These are phyloP conservation scores for Phytophthora sp. DNA, from an alignment of 352 stramenopile genomes.

Conservation along the genomic window DNA sequence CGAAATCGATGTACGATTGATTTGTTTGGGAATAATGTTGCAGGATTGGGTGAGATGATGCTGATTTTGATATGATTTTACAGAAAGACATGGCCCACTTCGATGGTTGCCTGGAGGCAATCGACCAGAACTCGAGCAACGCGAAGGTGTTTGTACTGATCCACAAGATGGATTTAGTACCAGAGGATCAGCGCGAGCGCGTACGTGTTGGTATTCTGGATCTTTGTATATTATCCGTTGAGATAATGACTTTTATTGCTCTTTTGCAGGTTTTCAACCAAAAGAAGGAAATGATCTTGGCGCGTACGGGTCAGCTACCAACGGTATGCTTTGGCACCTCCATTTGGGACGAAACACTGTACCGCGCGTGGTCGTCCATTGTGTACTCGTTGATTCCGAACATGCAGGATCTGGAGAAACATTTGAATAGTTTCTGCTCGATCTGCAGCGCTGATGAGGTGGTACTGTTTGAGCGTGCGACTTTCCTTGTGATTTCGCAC, in stretches of 20 bases:
- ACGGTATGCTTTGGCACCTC: slow-evolving; percentile 96
- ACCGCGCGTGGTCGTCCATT: slow-evolving; percentile 99
- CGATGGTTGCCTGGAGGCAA: slow-evolving; percentile 96
- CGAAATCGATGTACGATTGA: slow-evolving; percentile 65
- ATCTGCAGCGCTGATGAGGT: slow-evolving; percentile 97
- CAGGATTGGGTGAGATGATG: background rate
- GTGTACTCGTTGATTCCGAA: slow-evolving; percentile 99
- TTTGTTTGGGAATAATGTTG: slow-evolving; percentile 7
- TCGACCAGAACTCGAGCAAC: slow-evolving; percentile 98
- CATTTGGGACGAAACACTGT: slow-evolving; percentile 99
- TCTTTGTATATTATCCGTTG: too few relatives aligned
- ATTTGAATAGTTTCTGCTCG: slow-evolving; percentile 97
- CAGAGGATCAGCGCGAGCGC: slow-evolving; percentile 81
- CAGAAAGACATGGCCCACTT: slow-evolving; percentile 99
- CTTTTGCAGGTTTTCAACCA: slow-evolving; percentile 92
- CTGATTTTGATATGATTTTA: slow-evolving; percentile 23
- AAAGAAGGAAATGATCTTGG: slow-evolving; percentile 94
- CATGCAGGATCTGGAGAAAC: slow-evolving; percentile 95
- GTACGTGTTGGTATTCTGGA: slow-evolving; percentile 41
- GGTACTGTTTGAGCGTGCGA: slow-evolving; percentile 98
- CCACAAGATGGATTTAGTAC: slow-evolving; percentile 99
- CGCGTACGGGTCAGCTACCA: slow-evolving; percentile 87
- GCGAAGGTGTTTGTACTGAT: slow-evolving; percentile 99
- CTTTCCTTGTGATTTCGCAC: slow-evolving; percentile 99
- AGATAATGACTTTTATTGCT: too few relatives aligned